Percentiles rank a stretch among this genome's conserved stretches.
phyloP scores from a whole-genome alignment of 371 early-diverging fungal species.

The Mucor racemosus region DNA sequence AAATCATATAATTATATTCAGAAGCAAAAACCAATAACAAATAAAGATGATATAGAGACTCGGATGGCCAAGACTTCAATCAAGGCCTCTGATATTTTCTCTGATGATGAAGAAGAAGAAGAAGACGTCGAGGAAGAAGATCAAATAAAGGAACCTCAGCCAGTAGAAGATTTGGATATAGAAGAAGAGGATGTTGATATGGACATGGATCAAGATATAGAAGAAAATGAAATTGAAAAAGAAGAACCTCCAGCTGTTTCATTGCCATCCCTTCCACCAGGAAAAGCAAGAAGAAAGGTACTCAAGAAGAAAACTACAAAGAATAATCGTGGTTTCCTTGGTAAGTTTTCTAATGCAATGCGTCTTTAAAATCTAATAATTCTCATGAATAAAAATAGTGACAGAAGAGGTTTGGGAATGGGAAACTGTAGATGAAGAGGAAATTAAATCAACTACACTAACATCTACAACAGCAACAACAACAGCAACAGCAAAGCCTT shows the following conservation, averaged over 20 bases:
- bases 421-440: slow-evolving; percentile 19
- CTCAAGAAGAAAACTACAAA: slow-evolving; percentile 48
- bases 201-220: slow-evolving; percentile 2
- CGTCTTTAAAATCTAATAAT: too few species aligned
- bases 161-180: slow-evolving; percentile 1
- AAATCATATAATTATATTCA: neutral
- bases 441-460: neutral
- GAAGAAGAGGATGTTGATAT: slow-evolving; percentile 15
- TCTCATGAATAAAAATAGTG: slow-evolving; percentile 4
- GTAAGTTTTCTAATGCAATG: slow-evolving; percentile 11
- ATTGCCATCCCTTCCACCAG: slow-evolving; percentile 14
- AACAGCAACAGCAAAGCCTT: neutral
- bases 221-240: neutral
- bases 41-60: slow-evolving; percentile 11
- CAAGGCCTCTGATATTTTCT: slow-evolving; percentile 22
- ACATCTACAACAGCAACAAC: neutral
- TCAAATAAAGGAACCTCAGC: slow-evolving; percentile 4
- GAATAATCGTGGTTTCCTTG: slow-evolving; percentile 57
- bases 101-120: slow-evolving; percentile 25
- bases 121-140: neutral
- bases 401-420: slow-evolving; percentile 32
- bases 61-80: slow-evolving; percentile 22
- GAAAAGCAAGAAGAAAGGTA: slow-evolving; percentile 41
- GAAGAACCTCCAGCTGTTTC: slow-evolving; percentile 16
- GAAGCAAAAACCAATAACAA: neutral